A percentile compares a stretch with the other conserved stretches of the same genome.
Evolutionary conservation across 768 basidiomycete genomes (phyloP).

Genomic region (Scleroderma citrinum): DNA sequence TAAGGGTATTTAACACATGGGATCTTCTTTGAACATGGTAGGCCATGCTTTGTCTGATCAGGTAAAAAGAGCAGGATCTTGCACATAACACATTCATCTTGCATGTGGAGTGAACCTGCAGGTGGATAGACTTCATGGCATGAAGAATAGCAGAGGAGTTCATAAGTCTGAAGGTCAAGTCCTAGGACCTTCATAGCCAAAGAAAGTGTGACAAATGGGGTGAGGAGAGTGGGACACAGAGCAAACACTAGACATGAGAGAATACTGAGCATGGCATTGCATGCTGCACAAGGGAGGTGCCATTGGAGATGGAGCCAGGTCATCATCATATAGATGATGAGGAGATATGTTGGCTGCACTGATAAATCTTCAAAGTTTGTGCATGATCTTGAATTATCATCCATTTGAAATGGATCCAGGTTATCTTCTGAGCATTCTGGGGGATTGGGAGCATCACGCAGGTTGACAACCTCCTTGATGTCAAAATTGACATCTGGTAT

Average conservation of each 20-base stretch:
- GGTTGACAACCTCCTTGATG: too few species aligned
- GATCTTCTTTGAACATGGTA: neutral
- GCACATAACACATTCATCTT: neutral
- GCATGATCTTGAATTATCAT: too few species aligned
- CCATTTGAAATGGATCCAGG: too few species aligned
- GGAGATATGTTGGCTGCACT: too few species aligned
- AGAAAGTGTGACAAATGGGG: constrained; percentile 15
- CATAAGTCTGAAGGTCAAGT: constrained; percentile 7
- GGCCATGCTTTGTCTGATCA: neutral
- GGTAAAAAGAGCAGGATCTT: neutral
- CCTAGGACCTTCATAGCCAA: constrained; percentile 4
- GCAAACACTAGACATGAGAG: constrained; percentile 11
- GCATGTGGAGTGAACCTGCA: neutral
- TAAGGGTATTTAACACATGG: constrained; percentile 3
- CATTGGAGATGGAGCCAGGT: too few species aligned
- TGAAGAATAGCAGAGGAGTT: constrained; percentile 15
- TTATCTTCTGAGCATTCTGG: too few species aligned
- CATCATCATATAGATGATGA: too few species aligned
- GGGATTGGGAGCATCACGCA: too few species aligned
- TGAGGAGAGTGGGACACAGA: constrained; percentile 2
- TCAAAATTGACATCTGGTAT: too few species aligned
- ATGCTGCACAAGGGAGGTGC: constrained; percentile 8
- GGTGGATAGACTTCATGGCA: constrained; percentile 18
- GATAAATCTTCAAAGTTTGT: too few species aligned
- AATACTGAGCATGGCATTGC: constrained; percentile 15